Conservation (phyloP, 2,329 filamentous ascomycete genomes). For the Claviceps sorghi region DNA sequence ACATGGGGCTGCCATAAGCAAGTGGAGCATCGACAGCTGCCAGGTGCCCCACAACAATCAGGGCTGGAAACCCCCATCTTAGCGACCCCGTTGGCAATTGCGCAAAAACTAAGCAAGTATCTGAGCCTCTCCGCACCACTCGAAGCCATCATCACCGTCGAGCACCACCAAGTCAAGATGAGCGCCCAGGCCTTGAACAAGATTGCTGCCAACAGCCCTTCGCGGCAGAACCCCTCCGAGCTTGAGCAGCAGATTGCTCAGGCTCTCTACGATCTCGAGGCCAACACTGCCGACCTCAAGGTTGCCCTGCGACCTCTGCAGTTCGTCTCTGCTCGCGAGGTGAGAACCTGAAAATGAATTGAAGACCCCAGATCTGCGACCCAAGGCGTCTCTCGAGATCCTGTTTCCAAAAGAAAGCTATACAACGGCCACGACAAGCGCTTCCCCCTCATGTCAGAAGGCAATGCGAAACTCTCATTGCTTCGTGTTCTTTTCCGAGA, state of each 20-base stretch:
- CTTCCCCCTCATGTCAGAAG: not conserved
- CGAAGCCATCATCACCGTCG: constrained; percentile 16
- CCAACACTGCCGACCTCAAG: constrained; percentile 97
- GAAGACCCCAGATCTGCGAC: constrained; percentile 5
- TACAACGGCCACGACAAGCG: constrained; percentile 20
- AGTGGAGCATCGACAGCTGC: not conserved
- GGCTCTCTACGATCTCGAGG: constrained; percentile 98
- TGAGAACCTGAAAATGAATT: constrained; percentile 45
- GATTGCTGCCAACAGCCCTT: constrained; percentile 95
- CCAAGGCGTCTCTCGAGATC: constrained; percentile 18
- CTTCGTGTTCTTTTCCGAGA: constrained; percentile 7
- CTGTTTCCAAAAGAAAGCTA: constrained; percentile 27
- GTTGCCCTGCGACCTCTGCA: constrained; percentile 90
- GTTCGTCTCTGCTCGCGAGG: constrained; percentile 98
- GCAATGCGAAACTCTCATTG: not conserved
- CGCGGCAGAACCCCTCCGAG: constrained; percentile 90
- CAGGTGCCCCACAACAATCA: constrained; percentile 6
- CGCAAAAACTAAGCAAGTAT: constrained; percentile 17
- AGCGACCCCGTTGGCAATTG: constrained; percentile 17
- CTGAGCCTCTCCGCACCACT: constrained; percentile 11
- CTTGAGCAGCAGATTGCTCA: constrained; percentile 93
- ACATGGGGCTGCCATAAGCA: not conserved
- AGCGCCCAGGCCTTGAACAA: constrained; percentile 73
- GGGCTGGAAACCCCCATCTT: constrained; percentile 30
- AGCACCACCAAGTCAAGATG: constrained; percentile 40